Base-by-base conservation (phyloP, 257 asterid genomes). In the Leonotis leonurus region DNA sequence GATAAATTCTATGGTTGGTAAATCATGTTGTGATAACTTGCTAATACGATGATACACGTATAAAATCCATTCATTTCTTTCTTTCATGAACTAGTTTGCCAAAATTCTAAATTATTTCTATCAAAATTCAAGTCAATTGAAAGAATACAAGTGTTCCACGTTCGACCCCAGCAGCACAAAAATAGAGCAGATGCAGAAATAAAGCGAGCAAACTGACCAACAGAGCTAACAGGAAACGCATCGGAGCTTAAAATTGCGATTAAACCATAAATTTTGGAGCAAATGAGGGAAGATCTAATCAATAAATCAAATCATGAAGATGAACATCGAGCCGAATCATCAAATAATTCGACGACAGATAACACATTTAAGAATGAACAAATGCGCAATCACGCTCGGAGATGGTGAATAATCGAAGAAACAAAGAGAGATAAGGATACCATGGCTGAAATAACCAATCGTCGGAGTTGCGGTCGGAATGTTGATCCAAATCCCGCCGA, bases 371-470 rank as follows among this genome's bases (percentile, higher is more conserved):
- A 17, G 69, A 53, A 61, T 12, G 25, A 39, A 30, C 16, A 48
- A 35, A 48, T 21, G 17, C 16, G 45, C 39, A 26, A 56, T 29
- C 59, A 8, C 44, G 52, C 29, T 30, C 6, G 18, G n/a, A 36
- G 43, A 21, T 17, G n/a, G 39, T 32, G 52, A 30, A 44, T 45
- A 71, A 52, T 17, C 33, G 8, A 20, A 53, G n/a, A 60, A 9
- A 4, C 13, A 12, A 35, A 32, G 46, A n/a, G n/a, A 37, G 68
- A 51, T 17, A 24, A 35, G 46, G 7, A 30, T 66, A 72, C 77
- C 77, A 72, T 72, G 65, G 39, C 39, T 10, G 60, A 49, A 64
- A 56, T n/a, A 53, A 36, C 58, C 33, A 56, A 56, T 48, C 54
- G 76, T 70, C 24, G 67, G 58, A 49, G 36, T 41, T 51, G 52